Evolutionary conservation across 768 basidiomycete genomes (phyloP), one percentile per base, ranked within the genome.

Genomic region (Xerocomus potaroensis): DNA sequence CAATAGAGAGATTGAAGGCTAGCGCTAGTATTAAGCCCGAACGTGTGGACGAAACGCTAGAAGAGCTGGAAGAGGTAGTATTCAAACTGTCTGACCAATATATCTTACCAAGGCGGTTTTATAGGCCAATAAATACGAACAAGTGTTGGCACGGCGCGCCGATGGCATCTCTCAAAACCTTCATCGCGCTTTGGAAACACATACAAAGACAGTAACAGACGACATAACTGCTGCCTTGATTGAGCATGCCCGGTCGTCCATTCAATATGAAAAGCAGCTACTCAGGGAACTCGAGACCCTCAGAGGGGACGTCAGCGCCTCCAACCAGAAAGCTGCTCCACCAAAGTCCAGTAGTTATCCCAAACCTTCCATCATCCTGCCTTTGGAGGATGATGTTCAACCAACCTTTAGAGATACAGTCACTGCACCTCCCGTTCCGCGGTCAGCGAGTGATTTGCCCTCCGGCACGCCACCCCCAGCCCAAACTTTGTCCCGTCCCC

Each of bases 121-220:
- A 8, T 55, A 98, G 91, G 95, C 96, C 8, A 84, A 85, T 57
- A 87, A 88, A 58, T 89, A 92, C 50, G 95, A 99, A 61, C 80
- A 86, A 62, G 75, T 82, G 8, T 79, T 98, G 21, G 83, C 87
- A 4, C 80, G 79, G 41, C 84, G 91, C n/a, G 86, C 94, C 3
- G 78, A 91, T 41, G 91, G 91, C 36, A 97, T 99, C 45, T 97
- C 95, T 1, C 83, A 90, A 56, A 94, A 97, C 57, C 74, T 99
- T 15, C 93, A 96, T 57, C 80, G 79, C 40, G 86, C 94, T 2
- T 77, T 99, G 23, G 79, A 84, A 30, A 80, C 80, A 1, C 92
- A 99, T 66, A 90, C 87, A 48, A 79, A 81, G 39, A 79, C 87
- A 53, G 88, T 93, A 23, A 88, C 95, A 44, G 89, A 94, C 46